Base-by-base conservation (phyloP, 1,284 basidiomycete species). In the Mycena sp. region DNA sequence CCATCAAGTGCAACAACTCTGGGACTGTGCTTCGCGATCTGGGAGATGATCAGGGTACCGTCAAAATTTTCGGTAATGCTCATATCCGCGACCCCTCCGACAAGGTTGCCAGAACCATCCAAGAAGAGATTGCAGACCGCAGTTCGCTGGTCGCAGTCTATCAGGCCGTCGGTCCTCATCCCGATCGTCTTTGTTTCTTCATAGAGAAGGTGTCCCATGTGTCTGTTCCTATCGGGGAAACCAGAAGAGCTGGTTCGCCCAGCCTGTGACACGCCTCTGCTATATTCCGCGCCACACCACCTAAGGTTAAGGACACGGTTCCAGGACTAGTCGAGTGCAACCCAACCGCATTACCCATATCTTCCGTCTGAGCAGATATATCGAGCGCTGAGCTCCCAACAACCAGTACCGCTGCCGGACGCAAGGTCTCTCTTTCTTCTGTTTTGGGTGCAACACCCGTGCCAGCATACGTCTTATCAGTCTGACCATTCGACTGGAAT, bases 201-300 rank as follows among this genome's bases (percentile, higher is more conserved):
- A 9, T 76, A 67, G 26, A 96, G 75, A 41, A 95, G 71, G 32
- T 82, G 77, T 0, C 93, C 69, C 94, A 90, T 0, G 84, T 77
- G 73, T 97, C 95, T 49, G 83, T 71, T 0, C 89, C 91, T 21
- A 91, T 75, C 7, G 87, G 85, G 11, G 91, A 85, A 2, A 94
- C 75, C 41, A 94, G 78, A 6, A 90, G 67, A 0, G 83, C 81
- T 19, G 81, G 74, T 16, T 74, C 72, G 29, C 89, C 75, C 9
- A 90, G 73, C 23, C 91, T 84, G 69, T 92, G 87, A 2, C 95
- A 86, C 1, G 95, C 94, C 73, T 98, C 94, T 1, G 96, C 94
- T 49, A 99, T 88, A 74, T 99, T 99, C 25, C 96, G 87, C 0
- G 87, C 96, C 3, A 99, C 98, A 14, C 98, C 98, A 2, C 98